A percentile compares a stretch with the other conserved stretches of the same genome.
These are phyloP conservation scores for Corymbia citriodora DNA, from an alignment of 441 rosid species.

Conservation along the genomic window DNA sequence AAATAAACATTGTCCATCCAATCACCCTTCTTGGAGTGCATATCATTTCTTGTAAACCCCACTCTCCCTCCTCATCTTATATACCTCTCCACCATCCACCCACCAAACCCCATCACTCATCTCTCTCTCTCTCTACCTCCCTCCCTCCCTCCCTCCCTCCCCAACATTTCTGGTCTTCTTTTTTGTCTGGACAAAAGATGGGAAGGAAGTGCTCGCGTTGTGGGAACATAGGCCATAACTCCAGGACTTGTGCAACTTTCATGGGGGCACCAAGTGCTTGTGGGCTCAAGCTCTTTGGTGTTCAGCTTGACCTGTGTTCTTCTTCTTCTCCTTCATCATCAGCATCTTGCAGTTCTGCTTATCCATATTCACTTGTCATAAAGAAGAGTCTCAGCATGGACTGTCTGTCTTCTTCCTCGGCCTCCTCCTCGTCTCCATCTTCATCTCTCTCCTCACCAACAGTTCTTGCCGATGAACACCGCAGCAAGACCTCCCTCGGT, in stretches of 20 bases:
- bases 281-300: slow-evolving; percentile 72
- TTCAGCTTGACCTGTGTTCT: slow-evolving; percentile 44
- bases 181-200: slow-evolving; percentile 40
- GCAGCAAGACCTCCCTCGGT: slow-evolving; percentile 30
- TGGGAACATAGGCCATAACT: slow-evolving; percentile 80
- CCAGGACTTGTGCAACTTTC: slow-evolving; percentile 62
- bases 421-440: slow-evolving; percentile 25
- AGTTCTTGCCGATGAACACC: slow-evolving; percentile 22
- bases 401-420: slow-evolving; percentile 37
- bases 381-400: slow-evolving; percentile 83
- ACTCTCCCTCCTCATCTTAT: slow-evolving; percentile 29
- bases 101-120: slow-evolving; percentile 7
- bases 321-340: slow-evolving; percentile 10
- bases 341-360: slow-evolving; percentile 1
- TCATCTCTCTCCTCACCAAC: slow-evolving; percentile 33
- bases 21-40: slow-evolving; percentile 52
- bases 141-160: not conserved
- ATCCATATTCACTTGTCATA: slow-evolving; percentile 16
- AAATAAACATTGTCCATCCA: slow-evolving; percentile 52
- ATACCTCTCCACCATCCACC: slow-evolving; percentile 19
- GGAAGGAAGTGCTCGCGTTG: slow-evolving; percentile 56
- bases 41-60: slow-evolving; percentile 43
- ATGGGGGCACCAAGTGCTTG: slow-evolving; percentile 15
- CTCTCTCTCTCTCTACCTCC: not conserved
- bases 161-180: not conserved